phyloP scores from a whole-genome alignment of 257 asterid species.

The Scutellaria baicalensis region DNA sequence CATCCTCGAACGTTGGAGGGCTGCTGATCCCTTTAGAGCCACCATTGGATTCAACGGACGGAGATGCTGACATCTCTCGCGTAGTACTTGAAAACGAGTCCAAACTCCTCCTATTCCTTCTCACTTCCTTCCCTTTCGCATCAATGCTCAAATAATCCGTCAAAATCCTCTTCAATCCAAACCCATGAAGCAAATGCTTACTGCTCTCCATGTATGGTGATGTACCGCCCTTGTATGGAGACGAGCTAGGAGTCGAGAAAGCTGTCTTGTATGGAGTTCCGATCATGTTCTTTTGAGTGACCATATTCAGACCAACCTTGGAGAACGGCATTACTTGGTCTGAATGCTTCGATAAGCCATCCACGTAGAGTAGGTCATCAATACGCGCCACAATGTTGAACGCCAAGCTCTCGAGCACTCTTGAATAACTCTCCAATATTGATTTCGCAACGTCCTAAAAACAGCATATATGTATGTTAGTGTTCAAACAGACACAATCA shows the following conservation, averaged over 20 bases:
- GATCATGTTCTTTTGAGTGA: slow-evolving; percentile 22
- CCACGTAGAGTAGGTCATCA: slow-evolving; percentile 59
- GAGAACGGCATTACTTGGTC: slow-evolving; percentile 45
- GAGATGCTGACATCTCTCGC: slow-evolving; percentile 31
- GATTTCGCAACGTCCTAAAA: slow-evolving; percentile 74
- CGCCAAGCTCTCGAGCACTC: slow-evolving; percentile 77
- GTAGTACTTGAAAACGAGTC: slow-evolving; percentile 28
- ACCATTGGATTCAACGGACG: slow-evolving; percentile 32
- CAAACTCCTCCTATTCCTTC: slow-evolving; percentile 19
- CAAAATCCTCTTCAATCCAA: slow-evolving; percentile 47
- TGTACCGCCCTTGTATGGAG: slow-evolving; percentile 34
- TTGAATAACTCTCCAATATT: slow-evolving; percentile 68
- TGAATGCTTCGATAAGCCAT: slow-evolving; percentile 54
- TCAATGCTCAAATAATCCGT: slow-evolving; percentile 43
- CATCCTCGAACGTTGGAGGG: slow-evolving; percentile 24
- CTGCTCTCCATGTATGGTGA: slow-evolving; percentile 26
- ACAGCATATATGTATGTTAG: not conserved
- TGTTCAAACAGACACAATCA: not conserved
- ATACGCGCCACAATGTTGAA: slow-evolving; percentile 68
- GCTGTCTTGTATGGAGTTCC: slow-evolving; percentile 35
- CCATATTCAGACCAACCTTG: slow-evolving; percentile 37
- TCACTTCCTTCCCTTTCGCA: slow-evolving; percentile 31
- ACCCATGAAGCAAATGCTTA: slow-evolving; percentile 35
- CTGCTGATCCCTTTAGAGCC: slow-evolving; percentile 25
- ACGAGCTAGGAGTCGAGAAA: slow-evolving; percentile 40